Evolutionary conservation across 2,329 filamentous ascomycete genomes (phyloP).

Genomic region (Tolypocladium ovalisporum): DNA sequence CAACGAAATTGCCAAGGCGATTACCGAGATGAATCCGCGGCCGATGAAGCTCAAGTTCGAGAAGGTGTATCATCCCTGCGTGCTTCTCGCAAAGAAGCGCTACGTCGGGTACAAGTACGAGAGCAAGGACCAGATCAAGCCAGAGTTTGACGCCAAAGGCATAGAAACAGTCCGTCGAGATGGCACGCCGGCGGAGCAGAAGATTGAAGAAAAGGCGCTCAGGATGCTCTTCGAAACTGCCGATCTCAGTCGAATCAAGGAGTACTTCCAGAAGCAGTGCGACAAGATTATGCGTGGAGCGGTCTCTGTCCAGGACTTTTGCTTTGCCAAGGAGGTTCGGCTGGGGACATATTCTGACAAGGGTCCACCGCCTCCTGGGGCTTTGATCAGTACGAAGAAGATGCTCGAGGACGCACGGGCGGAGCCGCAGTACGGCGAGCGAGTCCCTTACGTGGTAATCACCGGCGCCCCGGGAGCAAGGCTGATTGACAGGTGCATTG

Average conservation of each 20-base stretch:
- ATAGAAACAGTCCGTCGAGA: slow-evolving; percentile 96
- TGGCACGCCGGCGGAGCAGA: slow-evolving; percentile 89
- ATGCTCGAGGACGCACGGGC: slow-evolving; percentile 80
- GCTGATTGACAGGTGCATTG: slow-evolving; percentile 80
- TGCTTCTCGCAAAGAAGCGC: slow-evolving; percentile 90
- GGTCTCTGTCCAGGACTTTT: slow-evolving; percentile 90
- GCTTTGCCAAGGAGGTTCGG: slow-evolving; percentile 86
- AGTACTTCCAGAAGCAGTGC: slow-evolving; percentile 84
- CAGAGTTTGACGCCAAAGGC: slow-evolving; percentile 94
- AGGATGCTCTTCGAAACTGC: slow-evolving; percentile 82
- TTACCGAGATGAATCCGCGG: slow-evolving; percentile 82
- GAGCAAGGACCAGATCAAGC: slow-evolving; percentile 57
- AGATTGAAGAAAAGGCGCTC: slow-evolving; percentile 87
- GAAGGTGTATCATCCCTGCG: slow-evolving; percentile 93
- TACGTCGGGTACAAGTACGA: slow-evolving; percentile 99
- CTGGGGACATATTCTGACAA: slow-evolving; percentile 74
- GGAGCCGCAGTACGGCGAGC: slow-evolving; percentile 90
- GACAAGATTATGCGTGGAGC: slow-evolving; percentile 82
- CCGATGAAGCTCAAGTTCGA: slow-evolving; percentile 97
- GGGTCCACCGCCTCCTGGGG: slow-evolving; percentile 73
- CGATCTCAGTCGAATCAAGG: slow-evolving; percentile 80
- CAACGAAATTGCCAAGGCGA: slow-evolving; percentile 76
- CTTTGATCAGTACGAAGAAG: slow-evolving; percentile 72
- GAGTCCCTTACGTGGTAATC: slow-evolving; percentile 88
- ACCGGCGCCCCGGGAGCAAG: slow-evolving; percentile 77